Conservation (phyloP, 2,329 filamentous ascomycete genomes). For the Byssochlamys sp. region DNA sequence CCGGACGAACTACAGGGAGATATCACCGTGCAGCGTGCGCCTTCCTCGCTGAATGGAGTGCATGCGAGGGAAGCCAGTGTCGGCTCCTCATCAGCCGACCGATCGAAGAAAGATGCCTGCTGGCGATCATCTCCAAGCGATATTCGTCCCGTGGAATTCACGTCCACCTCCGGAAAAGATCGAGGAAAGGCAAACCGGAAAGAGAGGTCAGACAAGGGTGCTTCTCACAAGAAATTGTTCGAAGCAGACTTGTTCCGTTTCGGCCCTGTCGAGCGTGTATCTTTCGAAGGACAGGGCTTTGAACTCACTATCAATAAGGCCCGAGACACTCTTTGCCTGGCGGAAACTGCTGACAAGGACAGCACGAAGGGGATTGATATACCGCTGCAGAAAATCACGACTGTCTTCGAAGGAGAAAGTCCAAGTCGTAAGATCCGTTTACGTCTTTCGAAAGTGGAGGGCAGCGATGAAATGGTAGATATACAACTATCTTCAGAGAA, state of each 20-base stretch:
- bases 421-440: conserved; percentile 22
- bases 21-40: conserved; percentile 18
- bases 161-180: conserved; percentile 6
- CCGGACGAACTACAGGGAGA: conserved; percentile 33
- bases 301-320: conserved; percentile 10
- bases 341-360: background rate
- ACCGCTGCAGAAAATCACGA: conserved; percentile 13
- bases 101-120: conserved; percentile 1
- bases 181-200: conserved; percentile 1
- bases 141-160: conserved; percentile 22
- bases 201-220: background rate
- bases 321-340: conserved; percentile 5
- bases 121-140: conserved; percentile 21
- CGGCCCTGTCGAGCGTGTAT: conserved; percentile 8
- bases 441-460: conserved; percentile 14
- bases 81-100: conserved; percentile 1
- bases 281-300: conserved; percentile 3
- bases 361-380: conserved; percentile 5
- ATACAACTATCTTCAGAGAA: conserved; percentile 18
- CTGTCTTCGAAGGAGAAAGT: conserved; percentile 11
- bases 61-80: conserved; percentile 4
- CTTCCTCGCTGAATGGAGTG: conserved; percentile 5
- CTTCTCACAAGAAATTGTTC: conserved; percentile 9
- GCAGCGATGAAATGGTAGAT: conserved; percentile 13
- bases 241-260: conserved; percentile 14